phyloP scores from a whole-genome alignment of 305 asterid genomes.

The Solanum hybrid region DNA sequence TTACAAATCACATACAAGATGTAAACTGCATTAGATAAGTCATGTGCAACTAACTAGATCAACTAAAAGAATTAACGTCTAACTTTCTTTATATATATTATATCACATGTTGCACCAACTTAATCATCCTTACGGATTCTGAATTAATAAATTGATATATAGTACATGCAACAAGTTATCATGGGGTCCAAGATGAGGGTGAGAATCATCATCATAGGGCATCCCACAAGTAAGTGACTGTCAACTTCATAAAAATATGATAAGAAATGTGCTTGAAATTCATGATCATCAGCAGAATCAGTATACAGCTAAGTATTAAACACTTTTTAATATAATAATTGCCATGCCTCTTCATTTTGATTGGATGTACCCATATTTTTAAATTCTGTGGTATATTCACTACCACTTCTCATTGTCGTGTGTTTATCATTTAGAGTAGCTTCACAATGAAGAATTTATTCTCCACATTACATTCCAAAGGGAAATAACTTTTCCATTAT shows the following conservation, averaged over 20 bases:
- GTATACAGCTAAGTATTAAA: background rate
- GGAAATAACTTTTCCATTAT: background rate
- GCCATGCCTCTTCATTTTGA: background rate
- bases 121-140: background rate
- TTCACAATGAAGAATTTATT: constrained; percentile 9
- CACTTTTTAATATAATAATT: background rate
- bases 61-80: background rate
- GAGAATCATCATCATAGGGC: background rate
- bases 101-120: background rate
- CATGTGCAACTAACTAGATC: background rate
- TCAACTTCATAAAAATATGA: background rate
- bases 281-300: background rate
- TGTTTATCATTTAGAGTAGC: background rate
- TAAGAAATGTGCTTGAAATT: constrained; percentile 2
- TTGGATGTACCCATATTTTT: background rate
- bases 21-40: background rate
- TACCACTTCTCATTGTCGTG: background rate
- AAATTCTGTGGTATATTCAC: background rate
- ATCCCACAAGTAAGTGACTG: constrained; percentile 4
- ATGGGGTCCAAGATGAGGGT: constrained; percentile 1
- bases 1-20: background rate
- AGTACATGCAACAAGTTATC: constrained; percentile 1
- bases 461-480: constrained; percentile 1
- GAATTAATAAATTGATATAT: background rate
- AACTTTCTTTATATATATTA: background rate